phyloP scores from a whole-genome alignment of 192 early-diverging fungal genomes.

The Pilobolus umbonatus region DNA sequence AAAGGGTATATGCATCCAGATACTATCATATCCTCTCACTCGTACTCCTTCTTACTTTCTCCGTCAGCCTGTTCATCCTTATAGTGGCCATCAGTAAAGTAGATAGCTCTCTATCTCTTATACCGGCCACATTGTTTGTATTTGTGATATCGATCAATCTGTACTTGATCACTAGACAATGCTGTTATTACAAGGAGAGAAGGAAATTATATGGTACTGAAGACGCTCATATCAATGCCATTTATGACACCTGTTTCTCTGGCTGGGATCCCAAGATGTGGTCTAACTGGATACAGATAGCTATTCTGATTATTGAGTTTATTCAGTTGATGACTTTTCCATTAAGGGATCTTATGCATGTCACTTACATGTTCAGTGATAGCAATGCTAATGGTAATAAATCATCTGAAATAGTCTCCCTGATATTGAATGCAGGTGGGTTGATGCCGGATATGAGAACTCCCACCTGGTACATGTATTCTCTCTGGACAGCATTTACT shows the following conservation, averaged over 20 bases:
- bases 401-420: conserved; percentile 48
- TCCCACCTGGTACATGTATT: conserved; percentile 46
- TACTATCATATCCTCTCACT: conserved; percentile 34
- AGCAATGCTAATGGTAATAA: conserved; percentile 7
- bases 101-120: background rate
- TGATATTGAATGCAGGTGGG: conserved; percentile 51
- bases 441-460: conserved; percentile 48
- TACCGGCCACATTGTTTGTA: conserved; percentile 28
- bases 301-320: conserved; percentile 70
- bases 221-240: conserved; percentile 33
- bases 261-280: conserved; percentile 35
- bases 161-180: conserved; percentile 32
- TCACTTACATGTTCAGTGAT: conserved; percentile 13
- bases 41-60: conserved; percentile 19
- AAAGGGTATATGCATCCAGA: conserved; percentile 22
- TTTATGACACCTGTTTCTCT: conserved; percentile 27
- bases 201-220: conserved; percentile 29
- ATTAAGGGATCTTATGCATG: conserved; percentile 60
- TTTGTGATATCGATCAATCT: conserved; percentile 37
- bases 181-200: conserved; percentile 29
- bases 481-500: conserved; percentile 42
- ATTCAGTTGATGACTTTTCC: conserved; percentile 77
- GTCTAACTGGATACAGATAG: conserved; percentile 69
- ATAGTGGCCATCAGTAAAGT: conserved; percentile 19
- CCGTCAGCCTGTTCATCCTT: conserved; percentile 25